A percentile compares a stretch with the other conserved stretches of the same genome.
phyloP scores from a whole-genome alignment of 805 yeast genomes.

The Yamadazyma ubonensis region DNA sequence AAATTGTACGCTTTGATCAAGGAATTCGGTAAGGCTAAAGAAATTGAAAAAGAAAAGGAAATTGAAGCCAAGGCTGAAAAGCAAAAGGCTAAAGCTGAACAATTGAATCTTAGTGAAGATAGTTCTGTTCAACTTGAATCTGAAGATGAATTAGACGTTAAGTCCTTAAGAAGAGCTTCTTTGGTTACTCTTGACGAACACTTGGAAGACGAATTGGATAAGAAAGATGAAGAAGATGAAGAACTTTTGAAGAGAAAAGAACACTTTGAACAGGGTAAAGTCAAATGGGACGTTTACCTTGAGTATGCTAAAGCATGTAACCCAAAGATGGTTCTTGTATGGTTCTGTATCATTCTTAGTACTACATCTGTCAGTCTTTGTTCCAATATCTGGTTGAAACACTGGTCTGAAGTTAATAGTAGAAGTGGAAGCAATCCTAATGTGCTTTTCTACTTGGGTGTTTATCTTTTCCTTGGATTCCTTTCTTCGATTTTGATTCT shows the following conservation, averaged over 20 bases:
- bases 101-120: conserved; percentile 13
- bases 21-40: conserved; percentile 53
- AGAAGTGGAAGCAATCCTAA: conserved; percentile 67
- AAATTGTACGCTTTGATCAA: conserved; percentile 53
- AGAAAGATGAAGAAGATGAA: conserved; percentile 37
- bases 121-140: conserved; percentile 32
- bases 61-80: conserved; percentile 18
- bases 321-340: conserved; percentile 57
- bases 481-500: conserved; percentile 60
- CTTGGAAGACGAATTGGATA: conserved; percentile 32
- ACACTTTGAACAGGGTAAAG: conserved; percentile 90
- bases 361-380: conserved; percentile 62
- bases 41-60: conserved; percentile 17
- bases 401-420: conserved; percentile 93
- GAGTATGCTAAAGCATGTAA: conserved; percentile 90
- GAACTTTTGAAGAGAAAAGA: conserved; percentile 56
- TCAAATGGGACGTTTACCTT: conserved; percentile 78
- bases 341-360: conserved; percentile 52
- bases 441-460: conserved; percentile 66
- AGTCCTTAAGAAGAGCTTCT: conserved; percentile 61
- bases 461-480: conserved; percentile 75
- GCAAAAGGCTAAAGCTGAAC: conserved; percentile 15
- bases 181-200: conserved; percentile 43
- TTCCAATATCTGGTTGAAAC: conserved; percentile 90
- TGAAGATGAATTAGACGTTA: conserved; percentile 30